A percentile compares a stretch with the other conserved stretches of the same genome.
phyloP scores from a whole-genome alignment of 2,329 filamentous ascomycete species.

The Didymella segeticola region DNA sequence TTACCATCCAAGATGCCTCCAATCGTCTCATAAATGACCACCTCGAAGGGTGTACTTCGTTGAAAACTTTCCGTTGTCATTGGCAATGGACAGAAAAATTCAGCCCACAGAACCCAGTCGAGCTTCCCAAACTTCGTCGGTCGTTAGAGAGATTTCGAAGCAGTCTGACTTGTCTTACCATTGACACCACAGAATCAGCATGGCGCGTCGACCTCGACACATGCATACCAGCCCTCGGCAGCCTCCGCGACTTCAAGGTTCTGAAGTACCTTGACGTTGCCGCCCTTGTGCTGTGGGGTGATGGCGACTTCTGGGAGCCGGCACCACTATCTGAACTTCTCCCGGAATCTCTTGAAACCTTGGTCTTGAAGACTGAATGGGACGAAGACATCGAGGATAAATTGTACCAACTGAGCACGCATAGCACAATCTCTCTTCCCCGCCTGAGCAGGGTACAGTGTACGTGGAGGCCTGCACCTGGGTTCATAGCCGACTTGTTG shows the following conservation, averaged over 20 bases:
- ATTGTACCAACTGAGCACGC: conserved; percentile 6
- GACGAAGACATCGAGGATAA: conserved; percentile 23
- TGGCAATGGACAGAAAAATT: conserved; percentile 3
- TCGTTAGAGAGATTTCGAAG: not conserved
- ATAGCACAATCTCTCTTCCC: conserved; percentile 3
- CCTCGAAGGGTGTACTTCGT: not conserved
- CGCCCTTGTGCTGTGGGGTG: conserved; percentile 25
- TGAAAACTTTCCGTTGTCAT: conserved; percentile 3
- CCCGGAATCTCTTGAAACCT: conserved; percentile 19
- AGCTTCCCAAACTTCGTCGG: not conserved
- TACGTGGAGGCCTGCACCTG: conserved; percentile 4
- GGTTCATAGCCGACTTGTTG: not conserved
- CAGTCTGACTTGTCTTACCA: not conserved
- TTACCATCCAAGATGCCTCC: not conserved
- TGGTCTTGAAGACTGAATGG: conserved; percentile 26
- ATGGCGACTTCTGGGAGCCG: conserved; percentile 6
- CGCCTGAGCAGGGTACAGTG: not conserved
- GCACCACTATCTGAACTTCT: conserved; percentile 16
- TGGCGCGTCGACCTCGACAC: conserved; percentile 6
- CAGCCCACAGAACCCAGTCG: not conserved
- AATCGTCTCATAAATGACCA: not conserved
- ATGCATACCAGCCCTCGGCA: conserved; percentile 18
- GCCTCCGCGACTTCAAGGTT: conserved; percentile 15
- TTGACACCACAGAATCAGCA: conserved; percentile 4
- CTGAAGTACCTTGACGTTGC: conserved; percentile 23